Evolutionary conservation across 2,329 filamentous ascomycete genomes (phyloP).

Genomic region (Emydomyces testavorans): DNA sequence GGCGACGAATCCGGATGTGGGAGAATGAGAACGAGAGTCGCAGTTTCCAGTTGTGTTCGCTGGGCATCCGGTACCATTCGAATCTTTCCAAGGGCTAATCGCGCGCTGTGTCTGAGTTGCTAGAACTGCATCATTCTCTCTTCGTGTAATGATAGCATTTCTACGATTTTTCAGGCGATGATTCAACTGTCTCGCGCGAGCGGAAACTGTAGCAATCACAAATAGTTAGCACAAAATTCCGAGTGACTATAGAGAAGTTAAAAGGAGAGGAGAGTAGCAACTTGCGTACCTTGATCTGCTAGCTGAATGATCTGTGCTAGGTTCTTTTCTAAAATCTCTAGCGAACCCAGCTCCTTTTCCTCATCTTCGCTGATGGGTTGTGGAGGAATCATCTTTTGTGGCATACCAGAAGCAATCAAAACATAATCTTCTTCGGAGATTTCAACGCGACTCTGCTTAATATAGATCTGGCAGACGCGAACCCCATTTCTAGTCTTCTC

Average conservation of each 20-base stretch:
- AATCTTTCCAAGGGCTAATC: slow-evolving; percentile 31
- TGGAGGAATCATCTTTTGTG: slow-evolving; percentile 69
- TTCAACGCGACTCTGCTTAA: slow-evolving; percentile 70
- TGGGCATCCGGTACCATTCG: slow-evolving; percentile 22
- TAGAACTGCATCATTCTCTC: slow-evolving; percentile 37
- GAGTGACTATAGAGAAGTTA: slow-evolving; percentile 5
- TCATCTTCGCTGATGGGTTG: slow-evolving; percentile 78
- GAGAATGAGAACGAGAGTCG: slow-evolving; percentile 32
- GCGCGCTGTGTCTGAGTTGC: slow-evolving; percentile 25
- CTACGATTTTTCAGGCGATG: slow-evolving; percentile 66
- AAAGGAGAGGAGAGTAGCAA: slow-evolving; percentile 2
- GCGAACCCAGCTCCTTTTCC: slow-evolving; percentile 67
- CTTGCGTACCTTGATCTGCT: slow-evolving; percentile 56
- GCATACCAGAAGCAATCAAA: slow-evolving; percentile 68
- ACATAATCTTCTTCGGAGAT: slow-evolving; percentile 82
- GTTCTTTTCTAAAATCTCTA: slow-evolving; percentile 73
- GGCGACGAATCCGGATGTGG: slow-evolving; percentile 45
- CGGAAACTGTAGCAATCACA: slow-evolving; percentile 43
- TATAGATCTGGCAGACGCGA: slow-evolving; percentile 67
- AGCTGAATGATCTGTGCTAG: slow-evolving; percentile 65
- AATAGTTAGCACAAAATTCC: slow-evolving; percentile 9
- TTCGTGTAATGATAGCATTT: slow-evolving; percentile 57
- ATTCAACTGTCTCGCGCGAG: slow-evolving; percentile 64
- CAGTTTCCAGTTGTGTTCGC: slow-evolving; percentile 22
- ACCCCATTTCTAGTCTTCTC: slow-evolving; percentile 56